phyloP scores from a whole-genome alignment of 192 early-diverging fungal species.

The Thamnidium elegans region DNA sequence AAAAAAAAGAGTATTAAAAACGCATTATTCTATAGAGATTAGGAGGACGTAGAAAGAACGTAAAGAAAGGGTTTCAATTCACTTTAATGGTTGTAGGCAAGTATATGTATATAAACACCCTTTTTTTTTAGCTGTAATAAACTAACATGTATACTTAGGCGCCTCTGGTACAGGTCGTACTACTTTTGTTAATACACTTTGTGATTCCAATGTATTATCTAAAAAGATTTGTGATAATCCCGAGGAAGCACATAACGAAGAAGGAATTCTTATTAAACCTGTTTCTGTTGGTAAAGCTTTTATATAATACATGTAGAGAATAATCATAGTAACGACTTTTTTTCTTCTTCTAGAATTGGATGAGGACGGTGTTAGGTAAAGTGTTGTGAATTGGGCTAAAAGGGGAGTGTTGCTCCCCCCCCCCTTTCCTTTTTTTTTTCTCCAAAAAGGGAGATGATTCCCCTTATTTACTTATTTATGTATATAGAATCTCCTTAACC shows the following conservation, averaged over 20 bases:
- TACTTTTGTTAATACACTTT: slow-evolving; percentile 98
- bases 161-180: slow-evolving; percentile 96
- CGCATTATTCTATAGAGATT: slow-evolving; percentile 47
- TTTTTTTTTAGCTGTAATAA: neutral
- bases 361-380: slow-evolving; percentile 89
- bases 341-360: slow-evolving; percentile 70
- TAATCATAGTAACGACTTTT: neutral
- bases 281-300: slow-evolving; percentile 59
- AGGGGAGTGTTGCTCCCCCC: neutral
- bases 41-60: slow-evolving; percentile 83
- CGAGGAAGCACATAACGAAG: slow-evolving; percentile 77
- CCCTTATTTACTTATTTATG: too few species aligned
- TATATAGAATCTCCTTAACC: slow-evolving; percentile 76
- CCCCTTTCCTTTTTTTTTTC: neutral
- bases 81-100: slow-evolving; percentile 96
- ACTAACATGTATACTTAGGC: slow-evolving; percentile 44
- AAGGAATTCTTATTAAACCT: slow-evolving; percentile 88
- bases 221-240: slow-evolving; percentile 63
- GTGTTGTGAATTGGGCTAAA: neutral
- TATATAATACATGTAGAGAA: neutral
- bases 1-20: neutral
- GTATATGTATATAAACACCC: slow-evolving; percentile 8
- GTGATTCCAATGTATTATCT: slow-evolving; percentile 73
- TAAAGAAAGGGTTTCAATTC: slow-evolving; percentile 95
- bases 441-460: neutral